phyloP scores from a whole-genome alignment of 2,329 filamentous ascomycete genomes.

The Penicillium sclerotiorum region DNA sequence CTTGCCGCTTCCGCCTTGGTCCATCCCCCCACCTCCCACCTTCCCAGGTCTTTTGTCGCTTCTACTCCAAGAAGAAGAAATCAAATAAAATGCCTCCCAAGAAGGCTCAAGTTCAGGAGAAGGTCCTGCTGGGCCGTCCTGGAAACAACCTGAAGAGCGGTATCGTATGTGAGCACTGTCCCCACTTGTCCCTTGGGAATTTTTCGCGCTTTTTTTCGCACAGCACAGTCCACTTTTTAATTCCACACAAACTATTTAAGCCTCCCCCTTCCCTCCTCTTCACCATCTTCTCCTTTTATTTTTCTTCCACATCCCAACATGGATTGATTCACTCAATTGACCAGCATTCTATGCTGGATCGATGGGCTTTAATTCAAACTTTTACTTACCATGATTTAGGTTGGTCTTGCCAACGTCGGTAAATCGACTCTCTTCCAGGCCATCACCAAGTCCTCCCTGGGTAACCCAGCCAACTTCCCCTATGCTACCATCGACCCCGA shows the following conservation, averaged over 20 bases:
- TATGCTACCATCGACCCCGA: constrained; percentile 99
- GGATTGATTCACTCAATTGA: neutral
- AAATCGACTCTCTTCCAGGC: constrained; percentile 99
- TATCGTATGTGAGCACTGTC: constrained; percentile 75
- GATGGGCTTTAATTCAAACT: too few species aligned
- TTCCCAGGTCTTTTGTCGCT: constrained; percentile 39
- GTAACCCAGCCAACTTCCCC: constrained; percentile 99
- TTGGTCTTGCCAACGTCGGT: constrained; percentile 97
- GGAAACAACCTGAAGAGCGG: constrained; percentile 99
- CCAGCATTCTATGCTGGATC: too few species aligned
- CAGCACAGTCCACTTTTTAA: constrained; percentile 31
- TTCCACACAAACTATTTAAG: constrained; percentile 29
- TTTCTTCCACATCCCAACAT: constrained; percentile 16
- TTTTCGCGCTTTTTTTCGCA: constrained; percentile 30
- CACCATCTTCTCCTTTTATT: constrained; percentile 17
- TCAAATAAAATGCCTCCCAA: constrained; percentile 89
- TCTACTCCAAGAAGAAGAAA: constrained; percentile 63
- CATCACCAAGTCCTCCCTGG: constrained; percentile 95
- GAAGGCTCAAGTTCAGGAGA: constrained; percentile 88
- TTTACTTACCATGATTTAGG: constrained; percentile 56
- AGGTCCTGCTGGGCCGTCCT: constrained; percentile 91
- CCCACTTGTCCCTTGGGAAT: constrained; percentile 27
- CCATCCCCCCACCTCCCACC: constrained; percentile 30
- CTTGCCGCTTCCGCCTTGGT: constrained; percentile 47
- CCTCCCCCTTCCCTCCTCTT: constrained; percentile 19